Base-by-base conservation (phyloP, 129 eudicot genomes). In the Flaveria linearis region DNA sequence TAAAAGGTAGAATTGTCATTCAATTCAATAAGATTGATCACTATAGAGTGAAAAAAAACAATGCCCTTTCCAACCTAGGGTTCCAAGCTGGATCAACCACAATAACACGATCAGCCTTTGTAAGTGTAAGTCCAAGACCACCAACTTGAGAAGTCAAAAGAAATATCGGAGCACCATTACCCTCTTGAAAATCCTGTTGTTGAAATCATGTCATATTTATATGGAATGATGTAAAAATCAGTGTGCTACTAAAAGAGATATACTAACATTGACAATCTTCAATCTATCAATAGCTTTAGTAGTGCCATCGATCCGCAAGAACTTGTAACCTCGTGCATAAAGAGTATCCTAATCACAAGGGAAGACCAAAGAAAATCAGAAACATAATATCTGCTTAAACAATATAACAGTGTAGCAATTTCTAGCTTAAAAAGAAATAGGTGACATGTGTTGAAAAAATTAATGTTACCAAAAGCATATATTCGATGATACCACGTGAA, bases 81-180 rank as follows among this genome's bases (percentile, higher is more conserved):
- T 95, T 95, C 99, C 99, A 95, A 17, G 99, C 99, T 75, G 99
- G 99, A 83, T 95, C 99, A 68, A 87, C 99, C 46, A 95, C 99
- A 60, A 95, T 95, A 22, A 95, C 99, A 47, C 97, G 99, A 42
- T 95, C 96, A 71, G 99, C 99, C 68, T 89, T 95, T 18, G 97
- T 95, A 23, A 95, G 92, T 71, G 99, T 91, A 46, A 95, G 91
- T 77, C 99, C 99, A 45, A 91, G 79, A 20, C 99, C 99, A 13
- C 99, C 99, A 69, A 95, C 99, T 89, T 91, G 97, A 73, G 99
- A 91, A 25, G 99, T 95, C 73, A 95, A 83, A 25, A 95, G 85
- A 77, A 95, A 95, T 5, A 95, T 91, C 16, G 99, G 96, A 68
- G 99, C 92, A 46, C 87, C 90, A 73, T 72, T 76, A 42, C 99